A percentile compares a stretch with the other conserved stretches of the same genome.
Conservation (phyloP, 1,284 basidiomycete species). For the Ustilago hordei region DNA sequence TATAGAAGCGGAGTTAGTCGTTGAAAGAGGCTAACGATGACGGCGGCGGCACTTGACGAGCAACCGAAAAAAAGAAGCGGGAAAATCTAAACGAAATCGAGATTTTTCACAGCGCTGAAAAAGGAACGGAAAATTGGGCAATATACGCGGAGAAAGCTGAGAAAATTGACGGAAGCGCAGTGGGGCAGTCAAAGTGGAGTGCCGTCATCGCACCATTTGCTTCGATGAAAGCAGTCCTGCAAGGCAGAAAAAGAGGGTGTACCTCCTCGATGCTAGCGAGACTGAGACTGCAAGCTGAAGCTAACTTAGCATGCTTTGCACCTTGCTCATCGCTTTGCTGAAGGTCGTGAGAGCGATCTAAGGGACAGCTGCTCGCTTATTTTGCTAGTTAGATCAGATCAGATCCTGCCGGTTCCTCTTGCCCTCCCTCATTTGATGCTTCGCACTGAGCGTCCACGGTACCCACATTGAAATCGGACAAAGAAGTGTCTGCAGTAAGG, state of each 20-base stretch:
- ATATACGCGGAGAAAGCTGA: slow-evolving; percentile 7
- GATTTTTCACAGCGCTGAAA: slow-evolving; percentile 2
- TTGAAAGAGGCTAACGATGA: slow-evolving; percentile 1
- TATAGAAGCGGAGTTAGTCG: background rate
- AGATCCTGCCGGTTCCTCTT: slow-evolving; percentile 8
- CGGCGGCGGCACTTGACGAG: slow-evolving; percentile 21
- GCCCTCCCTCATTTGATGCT: background rate
- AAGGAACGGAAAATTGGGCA: slow-evolving; percentile 7
- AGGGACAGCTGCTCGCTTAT: slow-evolving; percentile 15
- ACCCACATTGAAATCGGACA: background rate
- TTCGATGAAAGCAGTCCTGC: slow-evolving; percentile 10
- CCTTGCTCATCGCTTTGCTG: background rate
- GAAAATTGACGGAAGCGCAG: background rate
- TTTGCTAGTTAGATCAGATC: slow-evolving; percentile 1
- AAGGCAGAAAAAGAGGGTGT: slow-evolving; percentile 4
- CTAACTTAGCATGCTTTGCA: background rate
- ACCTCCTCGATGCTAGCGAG: background rate
- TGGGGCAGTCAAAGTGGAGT: slow-evolving; percentile 36
- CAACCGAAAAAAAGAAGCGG: background rate
- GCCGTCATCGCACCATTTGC: slow-evolving; percentile 34
- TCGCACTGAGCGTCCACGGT: background rate
- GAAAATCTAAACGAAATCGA: slow-evolving; percentile 1
- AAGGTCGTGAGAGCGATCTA: slow-evolving; percentile 1
- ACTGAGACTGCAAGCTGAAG: background rate
- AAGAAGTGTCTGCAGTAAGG: background rate